A percentile compares a stretch with the other conserved stretches of the same genome.
These are phyloP conservation scores for Morella rubra DNA, from an alignment of 306 rosid genomes.

Conservation along the genomic window DNA sequence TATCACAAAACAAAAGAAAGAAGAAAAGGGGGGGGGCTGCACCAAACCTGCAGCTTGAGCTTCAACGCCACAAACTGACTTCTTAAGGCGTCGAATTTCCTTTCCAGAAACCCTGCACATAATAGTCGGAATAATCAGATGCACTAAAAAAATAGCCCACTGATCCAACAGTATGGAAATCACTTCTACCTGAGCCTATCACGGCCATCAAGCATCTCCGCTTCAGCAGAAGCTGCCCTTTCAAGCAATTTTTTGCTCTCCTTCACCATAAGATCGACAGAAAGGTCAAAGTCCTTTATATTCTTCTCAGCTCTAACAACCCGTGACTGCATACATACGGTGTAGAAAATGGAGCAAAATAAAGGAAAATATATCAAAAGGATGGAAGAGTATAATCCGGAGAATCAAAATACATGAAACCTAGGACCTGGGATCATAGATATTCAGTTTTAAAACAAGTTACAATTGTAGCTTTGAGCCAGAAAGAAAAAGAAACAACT, in stretches of 20 bases:
- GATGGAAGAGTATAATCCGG: conserved; percentile 7
- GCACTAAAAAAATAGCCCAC: neutral
- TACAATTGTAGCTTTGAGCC: conserved; percentile 12
- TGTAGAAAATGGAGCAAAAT: conserved; percentile 16
- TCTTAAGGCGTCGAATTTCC: conserved; percentile 62
- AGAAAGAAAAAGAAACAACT: conserved; percentile 9
- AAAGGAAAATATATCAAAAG: conserved; percentile 15
- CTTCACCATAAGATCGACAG: conserved; percentile 74
- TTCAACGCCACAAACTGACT: conserved; percentile 66
- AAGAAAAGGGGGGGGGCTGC: neutral
- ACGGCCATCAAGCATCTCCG: conserved; percentile 76
- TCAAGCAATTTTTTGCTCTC: conserved; percentile 83
- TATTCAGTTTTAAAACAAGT: conserved; percentile 20
- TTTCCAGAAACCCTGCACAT: conserved; percentile 65
- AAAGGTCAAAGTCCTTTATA: conserved; percentile 66
- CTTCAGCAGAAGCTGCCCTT: conserved; percentile 81
- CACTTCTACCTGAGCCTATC: conserved; percentile 63
- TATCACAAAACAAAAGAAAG: neutral
- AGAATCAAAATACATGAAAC: conserved; percentile 2
- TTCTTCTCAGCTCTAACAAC: conserved; percentile 72
- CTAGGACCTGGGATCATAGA: neutral
- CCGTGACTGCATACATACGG: conserved; percentile 55
- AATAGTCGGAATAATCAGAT: conserved; percentile 20
- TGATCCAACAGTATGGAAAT: neutral
- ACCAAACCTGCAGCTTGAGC: conserved; percentile 67